These are phyloP conservation scores for Euphorbia celastroides DNA, from an alignment of 441 rosid species.

Conservation along the genomic window DNA sequence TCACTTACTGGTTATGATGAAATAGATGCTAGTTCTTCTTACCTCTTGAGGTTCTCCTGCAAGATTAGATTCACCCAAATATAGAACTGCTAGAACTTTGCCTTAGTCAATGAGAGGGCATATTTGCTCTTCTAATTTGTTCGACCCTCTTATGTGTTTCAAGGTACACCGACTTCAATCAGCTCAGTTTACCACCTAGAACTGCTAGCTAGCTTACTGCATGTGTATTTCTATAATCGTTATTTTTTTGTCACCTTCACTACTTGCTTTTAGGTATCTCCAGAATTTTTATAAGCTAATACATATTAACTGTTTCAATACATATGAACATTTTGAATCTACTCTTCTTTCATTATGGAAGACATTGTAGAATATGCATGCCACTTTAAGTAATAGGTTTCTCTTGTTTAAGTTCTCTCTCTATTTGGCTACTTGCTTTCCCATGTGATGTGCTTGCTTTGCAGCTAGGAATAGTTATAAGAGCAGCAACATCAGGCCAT, in stretches of 20 bases:
- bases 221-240: not conserved
- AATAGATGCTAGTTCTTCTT: not conserved
- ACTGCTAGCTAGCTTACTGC: not conserved
- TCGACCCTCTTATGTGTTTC: not conserved
- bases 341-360: not conserved
- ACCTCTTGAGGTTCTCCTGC: not conserved
- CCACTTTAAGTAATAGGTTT: not conserved
- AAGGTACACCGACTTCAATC: not conserved
- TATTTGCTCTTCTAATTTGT: not conserved
- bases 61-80: not conserved
- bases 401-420: too few species aligned
- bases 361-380: not conserved
- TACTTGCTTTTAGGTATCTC: not conserved
- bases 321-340: not conserved
- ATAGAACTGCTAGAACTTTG: too few species aligned
- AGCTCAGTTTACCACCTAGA: not conserved
- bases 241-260: not conserved
- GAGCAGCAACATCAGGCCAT: slow-evolving; percentile 59
- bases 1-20: not conserved
- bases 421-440: slow-evolving; percentile 16
- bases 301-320: slow-evolving; percentile 1
- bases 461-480: slow-evolving; percentile 70
- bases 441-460: slow-evolving; percentile 15
- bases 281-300: too few species aligned
- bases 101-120: not conserved